phyloP scores from a whole-genome alignment of 73 alveolate genomes.

The Paramecium sexaurelia region DNA sequence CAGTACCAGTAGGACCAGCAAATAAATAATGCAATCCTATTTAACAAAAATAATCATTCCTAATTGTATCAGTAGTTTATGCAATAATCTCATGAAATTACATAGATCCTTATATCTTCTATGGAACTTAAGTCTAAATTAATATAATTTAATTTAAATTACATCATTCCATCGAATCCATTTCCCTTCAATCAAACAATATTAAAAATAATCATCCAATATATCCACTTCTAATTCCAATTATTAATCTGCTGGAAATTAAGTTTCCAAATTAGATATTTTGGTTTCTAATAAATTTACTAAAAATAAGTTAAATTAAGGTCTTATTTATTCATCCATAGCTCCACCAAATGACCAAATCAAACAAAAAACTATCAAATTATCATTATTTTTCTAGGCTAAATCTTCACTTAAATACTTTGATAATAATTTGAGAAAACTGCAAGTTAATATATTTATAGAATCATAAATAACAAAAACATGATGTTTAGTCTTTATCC shows the following conservation, averaged over 20 bases:
- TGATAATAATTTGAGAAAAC: not conserved
- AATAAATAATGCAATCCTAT: conserved; percentile 93
- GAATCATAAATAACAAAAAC: not conserved
- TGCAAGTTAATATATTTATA: not conserved
- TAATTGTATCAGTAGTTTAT: conserved; percentile 95
- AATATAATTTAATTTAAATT: not conserved
- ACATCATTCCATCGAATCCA: conserved; percentile 64
- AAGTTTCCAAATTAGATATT: conserved; percentile 2
- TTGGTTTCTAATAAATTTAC: not conserved
- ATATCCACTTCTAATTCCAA: not conserved
- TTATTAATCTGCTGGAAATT: conserved; percentile 43
- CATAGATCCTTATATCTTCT: conserved; percentile 60
- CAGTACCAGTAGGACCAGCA: conserved; percentile 99
- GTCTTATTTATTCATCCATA: conserved; percentile 39
- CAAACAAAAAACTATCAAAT: conserved; percentile 39
- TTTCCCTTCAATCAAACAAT: conserved; percentile 27
- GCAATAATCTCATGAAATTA: conserved; percentile 93
- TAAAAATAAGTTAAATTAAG: conserved; percentile 43
- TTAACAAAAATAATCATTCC: conserved; percentile 76
- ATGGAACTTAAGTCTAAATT: not conserved
- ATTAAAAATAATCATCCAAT: conserved; percentile 16
- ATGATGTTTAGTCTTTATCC: not conserved
- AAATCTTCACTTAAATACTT: not conserved
- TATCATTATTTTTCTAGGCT: not conserved
- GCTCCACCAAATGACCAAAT: conserved; percentile 68